Evolutionary conservation across 331 rosid species (phyloP), one percentile per base, ranked within the genome.

Genomic region (Cydonia oblonga): DNA sequence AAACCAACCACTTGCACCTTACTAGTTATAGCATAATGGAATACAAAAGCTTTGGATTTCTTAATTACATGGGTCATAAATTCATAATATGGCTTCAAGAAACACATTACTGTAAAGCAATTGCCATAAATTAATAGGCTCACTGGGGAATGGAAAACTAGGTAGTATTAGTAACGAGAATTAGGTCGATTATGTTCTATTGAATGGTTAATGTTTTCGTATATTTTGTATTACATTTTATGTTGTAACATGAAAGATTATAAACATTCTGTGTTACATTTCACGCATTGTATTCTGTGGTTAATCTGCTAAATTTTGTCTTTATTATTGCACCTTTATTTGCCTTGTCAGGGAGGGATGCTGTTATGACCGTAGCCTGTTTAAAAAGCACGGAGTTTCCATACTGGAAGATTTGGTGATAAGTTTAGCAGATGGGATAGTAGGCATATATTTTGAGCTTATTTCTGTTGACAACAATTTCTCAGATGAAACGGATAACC

Each of bases 321-420:
- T 73, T 73, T 64, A 68, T 63, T 66, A 67, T 64, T 67, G 20
- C 51, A 46, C 69, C 69, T 59, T 81, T 66, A 28, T 66, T 69
- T 72, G 49, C 81, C 68, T 67, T 20, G 58, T 23, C 85, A 88
- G 97, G 96, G 90, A 83, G 52, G 86, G 74, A 74, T 81, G 87
- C 84, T 84, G 76, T 82, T 89, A 85, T 74, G 83, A 89, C 70
- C 69, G 79, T 56, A 58, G 76, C 72, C 75, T 95, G 73, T 91
- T 83, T 85, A 62, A 75, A 66, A 82, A 70, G 61, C 93, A 95
- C 68, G 97, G 96, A 72, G 78, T 83, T 84, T 85, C 96, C 70
- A 81, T 95, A 81, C 84, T 91, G 80, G 97, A 95, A 87, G 99
- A 95, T 84, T 81, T 95, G 80, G 85, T 95, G 77, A 81, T 95